Conservation (phyloP, 2,329 filamentous ascomycete genomes). For the Ascochyta clinopodiicola region DNA sequence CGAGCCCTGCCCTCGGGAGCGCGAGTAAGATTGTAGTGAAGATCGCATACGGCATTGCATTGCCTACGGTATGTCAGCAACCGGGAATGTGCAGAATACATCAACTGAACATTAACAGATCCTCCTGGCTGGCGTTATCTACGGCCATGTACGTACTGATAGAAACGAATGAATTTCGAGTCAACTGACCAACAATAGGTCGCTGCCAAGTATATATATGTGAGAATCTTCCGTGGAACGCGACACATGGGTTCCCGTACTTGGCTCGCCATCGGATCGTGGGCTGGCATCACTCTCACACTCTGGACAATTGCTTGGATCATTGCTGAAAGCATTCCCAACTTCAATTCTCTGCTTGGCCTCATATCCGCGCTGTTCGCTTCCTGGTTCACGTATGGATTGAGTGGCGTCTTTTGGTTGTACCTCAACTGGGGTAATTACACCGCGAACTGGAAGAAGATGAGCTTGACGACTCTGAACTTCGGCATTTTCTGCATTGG, state of each 20-base stretch:
- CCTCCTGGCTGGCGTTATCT: constrained; percentile 73
- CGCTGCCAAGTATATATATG: constrained; percentile 69
- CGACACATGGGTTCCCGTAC: constrained; percentile 43
- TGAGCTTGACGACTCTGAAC: constrained; percentile 54
- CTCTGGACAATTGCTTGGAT: constrained; percentile 70
- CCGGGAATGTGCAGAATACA: not conserved
- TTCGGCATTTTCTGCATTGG: constrained; percentile 45
- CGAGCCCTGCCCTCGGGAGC: constrained; percentile 67
- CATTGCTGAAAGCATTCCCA: constrained; percentile 71
- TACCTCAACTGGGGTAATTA: constrained; percentile 55
- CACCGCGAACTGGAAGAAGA: constrained; percentile 51
- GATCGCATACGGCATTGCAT: constrained; percentile 71
- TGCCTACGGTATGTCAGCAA: constrained; percentile 58
- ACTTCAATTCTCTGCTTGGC: constrained; percentile 69
- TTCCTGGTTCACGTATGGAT: constrained; percentile 66
- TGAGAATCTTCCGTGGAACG: constrained; percentile 66
- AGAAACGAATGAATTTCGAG: not conserved
- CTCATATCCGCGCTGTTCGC: constrained; percentile 65
- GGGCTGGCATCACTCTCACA: constrained; percentile 62
- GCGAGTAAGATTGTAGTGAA: constrained; percentile 66
- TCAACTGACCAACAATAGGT: not conserved
- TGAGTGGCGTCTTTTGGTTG: constrained; percentile 55
- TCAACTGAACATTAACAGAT: constrained; percentile 50
- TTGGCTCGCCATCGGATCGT: constrained; percentile 51
- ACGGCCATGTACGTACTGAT: constrained; percentile 61